A percentile compares a stretch with the other conserved stretches of the same genome.
Evolutionary conservation across 805 yeast genomes (phyloP).

Genomic region (Ogataea nonfermentans): DNA sequence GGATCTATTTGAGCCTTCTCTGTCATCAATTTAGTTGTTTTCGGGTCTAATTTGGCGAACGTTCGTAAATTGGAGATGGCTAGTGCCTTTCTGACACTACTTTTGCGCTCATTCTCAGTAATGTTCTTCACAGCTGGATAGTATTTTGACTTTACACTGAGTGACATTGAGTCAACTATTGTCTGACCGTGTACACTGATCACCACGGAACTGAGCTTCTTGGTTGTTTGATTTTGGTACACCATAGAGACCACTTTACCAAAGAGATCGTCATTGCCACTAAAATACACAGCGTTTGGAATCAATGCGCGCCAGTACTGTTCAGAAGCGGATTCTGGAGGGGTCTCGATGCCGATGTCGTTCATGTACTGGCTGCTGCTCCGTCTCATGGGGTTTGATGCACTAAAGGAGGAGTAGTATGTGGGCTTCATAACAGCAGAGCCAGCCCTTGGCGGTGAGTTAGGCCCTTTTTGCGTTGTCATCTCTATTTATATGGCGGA

Average conservation of each 20-base stretch:
- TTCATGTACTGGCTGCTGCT: conserved; percentile 20
- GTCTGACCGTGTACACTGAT: conserved; percentile 68
- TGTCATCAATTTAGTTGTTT: conserved; percentile 17
- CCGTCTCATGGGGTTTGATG: conserved; percentile 21
- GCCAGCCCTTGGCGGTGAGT: not conserved
- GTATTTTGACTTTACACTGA: conserved; percentile 61
- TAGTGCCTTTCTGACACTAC: conserved; percentile 68
- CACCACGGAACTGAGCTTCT: conserved; percentile 51
- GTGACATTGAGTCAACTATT: conserved; percentile 54
- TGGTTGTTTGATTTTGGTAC: conserved; percentile 45
- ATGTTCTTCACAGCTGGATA: conserved; percentile 79
- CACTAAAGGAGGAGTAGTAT: conserved; percentile 19
- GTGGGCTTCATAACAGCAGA: conserved; percentile 14
- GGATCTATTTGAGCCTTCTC: conserved; percentile 21
- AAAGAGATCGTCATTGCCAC: conserved; percentile 47
- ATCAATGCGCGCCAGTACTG: conserved; percentile 43
- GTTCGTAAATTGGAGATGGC: conserved; percentile 74
- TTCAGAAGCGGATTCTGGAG: conserved; percentile 21
- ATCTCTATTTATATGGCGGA: conserved; percentile 3
- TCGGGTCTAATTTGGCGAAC: conserved; percentile 53
- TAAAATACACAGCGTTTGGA: conserved; percentile 50
- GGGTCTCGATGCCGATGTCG: conserved; percentile 12
- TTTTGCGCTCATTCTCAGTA: conserved; percentile 42
- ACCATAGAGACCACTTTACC: conserved; percentile 51
- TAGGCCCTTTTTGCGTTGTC: not conserved